A percentile compares a stretch with the other conserved stretches of the same genome.
These are phyloP conservation scores for Podaxis sp. DNA, from an alignment of 768 basidiomycete species.

Conservation along the genomic window DNA sequence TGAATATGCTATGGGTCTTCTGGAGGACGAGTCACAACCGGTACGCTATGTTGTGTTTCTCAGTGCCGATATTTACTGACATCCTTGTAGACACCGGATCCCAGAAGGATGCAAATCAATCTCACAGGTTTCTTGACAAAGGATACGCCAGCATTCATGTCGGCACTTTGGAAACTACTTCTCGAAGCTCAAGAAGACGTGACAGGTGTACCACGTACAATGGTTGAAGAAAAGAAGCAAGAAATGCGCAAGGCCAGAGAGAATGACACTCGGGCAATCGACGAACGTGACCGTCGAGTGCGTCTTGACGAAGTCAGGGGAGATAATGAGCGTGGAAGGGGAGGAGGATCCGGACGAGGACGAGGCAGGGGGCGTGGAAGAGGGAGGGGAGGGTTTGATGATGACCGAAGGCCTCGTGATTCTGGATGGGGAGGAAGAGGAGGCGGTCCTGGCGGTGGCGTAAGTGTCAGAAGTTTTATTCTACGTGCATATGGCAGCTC, in stretches of 20 bases:
- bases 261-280: slow-evolving; percentile 58
- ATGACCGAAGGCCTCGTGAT: slow-evolving; percentile 41
- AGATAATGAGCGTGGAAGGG: slow-evolving; percentile 46
- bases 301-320: slow-evolving; percentile 68
- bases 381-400: slow-evolving; percentile 44
- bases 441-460: slow-evolving; percentile 36
- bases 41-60: slow-evolving; percentile 38
- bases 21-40: slow-evolving; percentile 83
- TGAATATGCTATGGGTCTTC: slow-evolving; percentile 91
- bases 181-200: slow-evolving; percentile 88
- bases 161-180: slow-evolving; percentile 83
- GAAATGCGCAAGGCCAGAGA: slow-evolving; percentile 75
- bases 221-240: slow-evolving; percentile 89
- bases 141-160: slow-evolving; percentile 85
- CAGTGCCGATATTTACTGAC: not conserved
- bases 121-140: slow-evolving; percentile 90
- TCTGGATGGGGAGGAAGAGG: slow-evolving; percentile 69
- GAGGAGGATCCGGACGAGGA: slow-evolving; percentile 57
- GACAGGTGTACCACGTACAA: slow-evolving; percentile 85
- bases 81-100: slow-evolving; percentile 70
- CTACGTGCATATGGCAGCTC: not conserved
- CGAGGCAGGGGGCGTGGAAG: slow-evolving; percentile 58
- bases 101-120: slow-evolving; percentile 93
- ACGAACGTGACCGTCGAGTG: slow-evolving; percentile 65
- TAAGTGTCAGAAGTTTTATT: slow-evolving; percentile 14